Conservation (phyloP, 805 yeast species). For the Nakazawaea populi region DNA sequence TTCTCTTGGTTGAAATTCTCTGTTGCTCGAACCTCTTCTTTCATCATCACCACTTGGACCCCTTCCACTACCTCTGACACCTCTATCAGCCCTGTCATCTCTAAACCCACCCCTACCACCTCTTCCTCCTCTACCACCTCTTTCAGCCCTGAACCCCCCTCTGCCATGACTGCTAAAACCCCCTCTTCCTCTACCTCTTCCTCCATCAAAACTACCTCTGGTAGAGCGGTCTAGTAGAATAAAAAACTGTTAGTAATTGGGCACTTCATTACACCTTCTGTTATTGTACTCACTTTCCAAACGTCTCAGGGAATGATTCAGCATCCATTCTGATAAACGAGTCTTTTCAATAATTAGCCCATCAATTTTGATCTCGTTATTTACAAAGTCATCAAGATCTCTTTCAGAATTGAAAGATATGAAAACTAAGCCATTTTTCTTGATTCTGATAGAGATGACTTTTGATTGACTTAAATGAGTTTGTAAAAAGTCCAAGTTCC, state of each 20-base stretch:
- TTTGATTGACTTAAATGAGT: neutral
- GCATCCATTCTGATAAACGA: constrained; percentile 1
- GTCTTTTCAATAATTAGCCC: neutral
- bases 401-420: constrained; percentile 4
- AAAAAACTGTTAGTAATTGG: neutral
- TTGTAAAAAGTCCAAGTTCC: constrained; percentile 9
- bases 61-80: neutral
- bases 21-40: neutral
- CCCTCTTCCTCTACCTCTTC: neutral
- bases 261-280: too few species aligned
- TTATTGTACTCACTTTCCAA: neutral
- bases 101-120: neutral
- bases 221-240: neutral
- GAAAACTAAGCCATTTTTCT: constrained; percentile 8
- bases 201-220: neutral
- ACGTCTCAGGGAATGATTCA: neutral
- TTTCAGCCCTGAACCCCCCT: neutral
- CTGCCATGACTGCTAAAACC: neutral
- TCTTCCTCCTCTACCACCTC: neutral
- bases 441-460: constrained; percentile 5
- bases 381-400: constrained; percentile 1
- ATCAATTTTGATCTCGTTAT: neutral
- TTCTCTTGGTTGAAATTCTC: neutral
- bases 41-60: neutral
- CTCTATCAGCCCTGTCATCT: neutral